phyloP scores from a whole-genome alignment of 352 stramenopile species.

The Pythium aquatile region DNA sequence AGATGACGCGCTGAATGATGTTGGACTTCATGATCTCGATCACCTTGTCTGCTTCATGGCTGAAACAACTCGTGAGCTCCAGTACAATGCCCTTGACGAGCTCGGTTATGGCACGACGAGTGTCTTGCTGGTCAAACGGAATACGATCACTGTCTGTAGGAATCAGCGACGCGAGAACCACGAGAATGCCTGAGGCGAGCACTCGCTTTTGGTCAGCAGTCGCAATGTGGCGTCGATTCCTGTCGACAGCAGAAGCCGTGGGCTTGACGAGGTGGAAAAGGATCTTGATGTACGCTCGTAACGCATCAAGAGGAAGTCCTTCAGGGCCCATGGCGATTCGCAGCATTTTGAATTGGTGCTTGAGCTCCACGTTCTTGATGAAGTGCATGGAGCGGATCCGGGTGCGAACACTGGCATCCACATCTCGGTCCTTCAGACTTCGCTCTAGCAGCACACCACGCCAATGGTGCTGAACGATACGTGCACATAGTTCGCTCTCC shows the following conservation, averaged over 20 bases:
- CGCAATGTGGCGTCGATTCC: slow-evolving; percentile 28
- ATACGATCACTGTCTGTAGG: slow-evolving; percentile 15
- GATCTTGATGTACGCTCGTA: slow-evolving; percentile 59
- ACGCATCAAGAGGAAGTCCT: slow-evolving; percentile 43
- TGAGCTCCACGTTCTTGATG: slow-evolving; percentile 69
- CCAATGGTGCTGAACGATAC: slow-evolving; percentile 78
- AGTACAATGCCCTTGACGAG: slow-evolving; percentile 53
- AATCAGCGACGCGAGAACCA: slow-evolving; percentile 48
- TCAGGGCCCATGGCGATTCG: slow-evolving; percentile 42
- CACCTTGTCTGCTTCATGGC: slow-evolving; percentile 42
- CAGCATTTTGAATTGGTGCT: slow-evolving; percentile 61
- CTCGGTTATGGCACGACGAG: slow-evolving; percentile 38
- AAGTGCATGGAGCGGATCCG: slow-evolving; percentile 69
- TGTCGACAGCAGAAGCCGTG: slow-evolving; percentile 17
- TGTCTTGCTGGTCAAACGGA: neutral
- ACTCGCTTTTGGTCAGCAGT: slow-evolving; percentile 51
- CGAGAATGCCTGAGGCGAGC: slow-evolving; percentile 50
- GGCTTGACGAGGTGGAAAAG: slow-evolving; percentile 50
- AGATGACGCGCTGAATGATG: slow-evolving; percentile 45
- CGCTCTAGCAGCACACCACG: slow-evolving; percentile 62
- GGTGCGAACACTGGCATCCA: slow-evolving; percentile 47
- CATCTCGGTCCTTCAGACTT: slow-evolving; percentile 39
- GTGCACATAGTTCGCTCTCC: slow-evolving; percentile 62
- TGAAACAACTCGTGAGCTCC: slow-evolving; percentile 39
- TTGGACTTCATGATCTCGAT: slow-evolving; percentile 60